Conservation (phyloP, 257 asterid species). For the Datura wrightii region DNA sequence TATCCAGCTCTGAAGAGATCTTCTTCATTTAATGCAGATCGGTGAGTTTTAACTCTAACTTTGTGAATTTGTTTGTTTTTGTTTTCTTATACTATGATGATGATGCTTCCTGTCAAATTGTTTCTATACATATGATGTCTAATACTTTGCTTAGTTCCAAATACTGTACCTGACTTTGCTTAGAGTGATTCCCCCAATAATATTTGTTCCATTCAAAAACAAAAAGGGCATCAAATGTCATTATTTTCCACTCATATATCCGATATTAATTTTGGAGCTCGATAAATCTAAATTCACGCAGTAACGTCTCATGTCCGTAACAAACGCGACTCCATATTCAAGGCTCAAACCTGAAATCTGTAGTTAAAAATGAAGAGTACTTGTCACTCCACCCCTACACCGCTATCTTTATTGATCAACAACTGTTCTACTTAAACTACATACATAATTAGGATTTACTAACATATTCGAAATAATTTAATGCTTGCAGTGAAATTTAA, state of each 20-base stretch:
- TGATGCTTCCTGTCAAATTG: neutral
- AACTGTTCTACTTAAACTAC: neutral
- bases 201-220: neutral
- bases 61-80: neutral
- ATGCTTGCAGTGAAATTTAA: too few species aligned
- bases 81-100: neutral
- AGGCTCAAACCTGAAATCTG: too few species aligned
- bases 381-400: too few species aligned
- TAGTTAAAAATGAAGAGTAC: too few species aligned
- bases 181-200: neutral
- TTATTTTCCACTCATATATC: too few species aligned
- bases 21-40: constrained; percentile 74
- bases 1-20: constrained; percentile 68
- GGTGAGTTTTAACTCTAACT: constrained; percentile 43
- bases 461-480: neutral
- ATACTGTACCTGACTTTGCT: neutral
- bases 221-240: neutral
- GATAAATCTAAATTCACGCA: too few species aligned
- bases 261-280: too few species aligned
- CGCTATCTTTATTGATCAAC: too few species aligned
- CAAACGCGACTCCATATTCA: too few species aligned
- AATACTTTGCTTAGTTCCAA: neutral
- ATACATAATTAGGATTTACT: neutral
- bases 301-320: too few species aligned
- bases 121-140: neutral